A percentile compares a stretch with the other conserved stretches of the same genome.
These are phyloP conservation scores for Cladosporium halotolerans DNA, from an alignment of 2,329 filamentous ascomycete genomes.

Conservation along the genomic window DNA sequence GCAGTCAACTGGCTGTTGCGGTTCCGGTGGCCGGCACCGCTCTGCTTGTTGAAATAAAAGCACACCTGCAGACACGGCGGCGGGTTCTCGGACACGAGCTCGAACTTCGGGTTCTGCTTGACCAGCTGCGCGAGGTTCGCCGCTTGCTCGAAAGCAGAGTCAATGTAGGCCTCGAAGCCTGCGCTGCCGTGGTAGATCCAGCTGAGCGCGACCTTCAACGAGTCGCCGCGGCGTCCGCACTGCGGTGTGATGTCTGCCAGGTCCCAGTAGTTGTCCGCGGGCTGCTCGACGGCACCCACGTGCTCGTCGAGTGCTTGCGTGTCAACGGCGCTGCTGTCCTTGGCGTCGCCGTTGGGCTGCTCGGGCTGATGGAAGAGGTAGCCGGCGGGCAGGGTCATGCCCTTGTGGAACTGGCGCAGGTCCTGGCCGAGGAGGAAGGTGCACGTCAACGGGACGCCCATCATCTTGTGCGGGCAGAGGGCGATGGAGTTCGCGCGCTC, in stretches of 20 bases:
- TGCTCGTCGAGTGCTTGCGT: conserved; percentile 16
- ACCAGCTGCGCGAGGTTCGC: conserved; percentile 60
- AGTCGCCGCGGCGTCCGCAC: conserved; percentile 81
- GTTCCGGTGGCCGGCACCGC: conserved; percentile 36
- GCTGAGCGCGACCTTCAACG: conserved; percentile 76
- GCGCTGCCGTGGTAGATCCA: conserved; percentile 83
- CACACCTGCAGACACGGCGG: conserved; percentile 90
- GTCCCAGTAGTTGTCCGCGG: conserved; percentile 64
- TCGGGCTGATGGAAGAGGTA: conserved; percentile 52
- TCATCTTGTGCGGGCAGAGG: conserved; percentile 96
- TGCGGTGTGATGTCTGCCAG: conserved; percentile 88
- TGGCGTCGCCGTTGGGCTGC: conserved; percentile 21
- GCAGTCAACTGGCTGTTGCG: conserved; percentile 51
- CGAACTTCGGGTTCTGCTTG: conserved; percentile 52
- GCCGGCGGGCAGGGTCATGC: conserved; percentile 79
- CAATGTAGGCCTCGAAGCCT: conserved; percentile 60
- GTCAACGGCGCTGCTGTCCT: conserved; percentile 31
- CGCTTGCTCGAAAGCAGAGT: conserved; percentile 67
- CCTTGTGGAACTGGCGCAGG: conserved; percentile 67
- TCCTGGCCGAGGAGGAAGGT: conserved; percentile 80
- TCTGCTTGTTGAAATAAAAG: conserved; percentile 66
- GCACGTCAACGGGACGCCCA: conserved; percentile 84
- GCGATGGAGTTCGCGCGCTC: conserved; percentile 75
- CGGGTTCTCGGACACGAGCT: conserved; percentile 66
- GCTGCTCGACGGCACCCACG: conserved; percentile 28